phyloP scores from a whole-genome alignment of 78 protist genomes.

The Andalucia godoyi region DNA sequence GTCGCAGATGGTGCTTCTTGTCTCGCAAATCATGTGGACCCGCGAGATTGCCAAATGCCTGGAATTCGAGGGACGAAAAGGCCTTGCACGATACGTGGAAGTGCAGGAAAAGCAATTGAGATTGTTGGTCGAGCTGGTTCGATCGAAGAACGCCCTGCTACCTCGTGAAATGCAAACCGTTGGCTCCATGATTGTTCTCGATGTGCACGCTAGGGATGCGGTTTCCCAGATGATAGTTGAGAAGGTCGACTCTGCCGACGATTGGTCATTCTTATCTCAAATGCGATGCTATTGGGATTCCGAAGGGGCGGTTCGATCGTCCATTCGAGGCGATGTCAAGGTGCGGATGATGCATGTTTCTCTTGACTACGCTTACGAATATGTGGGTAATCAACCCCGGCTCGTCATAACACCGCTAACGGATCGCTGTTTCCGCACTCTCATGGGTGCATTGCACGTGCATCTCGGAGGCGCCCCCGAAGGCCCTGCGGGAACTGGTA shows the following conservation, averaged over 20 bases:
- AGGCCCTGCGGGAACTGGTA: slow-evolving; percentile 85
- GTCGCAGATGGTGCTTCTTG: slow-evolving; percentile 33
- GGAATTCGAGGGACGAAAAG: not conserved
- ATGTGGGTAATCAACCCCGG: slow-evolving; percentile 63
- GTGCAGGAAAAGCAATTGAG: too few relatives aligned
- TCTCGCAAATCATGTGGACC: slow-evolving; percentile 39
- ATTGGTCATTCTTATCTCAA: slow-evolving; percentile 52
- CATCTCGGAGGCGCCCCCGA: slow-evolving; percentile 74
- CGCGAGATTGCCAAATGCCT: slow-evolving; percentile 32
- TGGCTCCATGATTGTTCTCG: slow-evolving; percentile 48
- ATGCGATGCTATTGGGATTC: slow-evolving; percentile 22
- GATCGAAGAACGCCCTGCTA: too few relatives aligned
- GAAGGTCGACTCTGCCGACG: not conserved
- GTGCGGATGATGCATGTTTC: slow-evolving; percentile 30
- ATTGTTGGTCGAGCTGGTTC: too few relatives aligned
- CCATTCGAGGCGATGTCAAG: not conserved
- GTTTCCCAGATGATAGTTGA: slow-evolving; percentile 1
- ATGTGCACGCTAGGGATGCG: slow-evolving; percentile 68
- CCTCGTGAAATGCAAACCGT: too few relatives aligned
- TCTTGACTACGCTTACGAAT: slow-evolving; percentile 59
- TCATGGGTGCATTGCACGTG: slow-evolving; percentile 60
- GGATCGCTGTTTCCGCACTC: slow-evolving; percentile 58
- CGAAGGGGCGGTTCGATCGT: slow-evolving; percentile 8
- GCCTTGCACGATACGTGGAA: too few relatives aligned
- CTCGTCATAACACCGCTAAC: slow-evolving; percentile 78